phyloP scores from a whole-genome alignment of 768 basidiomycete genomes.

The Naganishia vaughanmartiniae region DNA sequence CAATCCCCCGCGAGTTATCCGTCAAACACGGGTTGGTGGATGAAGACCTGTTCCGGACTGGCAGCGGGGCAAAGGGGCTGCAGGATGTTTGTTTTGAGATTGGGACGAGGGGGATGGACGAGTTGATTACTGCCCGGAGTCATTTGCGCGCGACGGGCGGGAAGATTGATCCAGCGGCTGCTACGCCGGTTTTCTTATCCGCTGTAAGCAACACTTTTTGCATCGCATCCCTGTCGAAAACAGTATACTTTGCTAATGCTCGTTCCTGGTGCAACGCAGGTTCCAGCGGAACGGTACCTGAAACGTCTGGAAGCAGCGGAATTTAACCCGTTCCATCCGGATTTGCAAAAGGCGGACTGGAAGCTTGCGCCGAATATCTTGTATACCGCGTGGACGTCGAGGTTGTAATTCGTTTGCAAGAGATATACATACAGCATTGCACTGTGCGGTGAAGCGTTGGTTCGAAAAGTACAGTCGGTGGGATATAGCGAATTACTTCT shows the following conservation, averaged over 20 bases:
- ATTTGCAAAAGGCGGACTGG: constrained; percentile 48
- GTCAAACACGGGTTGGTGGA: constrained; percentile 47
- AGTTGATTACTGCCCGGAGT: constrained; percentile 50
- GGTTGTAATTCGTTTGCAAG: constrained; percentile 35
- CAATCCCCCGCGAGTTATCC: constrained; percentile 42
- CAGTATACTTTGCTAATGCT: neutral
- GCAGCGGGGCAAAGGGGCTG: constrained; percentile 54
- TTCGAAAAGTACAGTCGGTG: no score
- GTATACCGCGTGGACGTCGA: constrained; percentile 40
- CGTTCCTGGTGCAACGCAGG: constrained; percentile 31
- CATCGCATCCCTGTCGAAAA: no score
- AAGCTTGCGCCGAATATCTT: constrained; percentile 47
- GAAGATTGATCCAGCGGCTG: constrained; percentile 40
- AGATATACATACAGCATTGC: no score
- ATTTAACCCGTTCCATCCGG: constrained; percentile 50
- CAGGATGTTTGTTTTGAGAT: constrained; percentile 46
- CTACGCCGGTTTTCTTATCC: constrained; percentile 46
- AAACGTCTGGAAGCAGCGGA: constrained; percentile 46
- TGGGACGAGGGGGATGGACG: constrained; percentile 52
- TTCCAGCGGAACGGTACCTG: constrained; percentile 49
- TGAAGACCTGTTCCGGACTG: constrained; percentile 56
- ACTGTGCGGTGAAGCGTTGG: no score
- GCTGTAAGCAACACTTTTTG: constrained; percentile 39
- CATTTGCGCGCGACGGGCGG: constrained; percentile 43
- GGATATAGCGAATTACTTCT: no score